Base-by-base conservation (phyloP, 257 asterid species). In the Paulownia fortunei region DNA sequence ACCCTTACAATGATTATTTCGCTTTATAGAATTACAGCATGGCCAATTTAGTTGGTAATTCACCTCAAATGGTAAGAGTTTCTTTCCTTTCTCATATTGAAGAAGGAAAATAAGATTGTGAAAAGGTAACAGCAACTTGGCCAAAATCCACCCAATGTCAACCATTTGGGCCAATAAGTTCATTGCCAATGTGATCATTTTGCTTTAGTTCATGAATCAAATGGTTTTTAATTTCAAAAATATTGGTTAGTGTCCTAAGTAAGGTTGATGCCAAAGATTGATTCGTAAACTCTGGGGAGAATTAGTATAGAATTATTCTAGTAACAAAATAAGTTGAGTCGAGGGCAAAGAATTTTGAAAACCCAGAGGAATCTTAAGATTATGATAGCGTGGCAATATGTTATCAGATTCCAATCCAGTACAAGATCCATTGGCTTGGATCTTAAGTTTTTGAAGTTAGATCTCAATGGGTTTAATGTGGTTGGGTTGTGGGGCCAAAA, bases 361-460 rank as follows among this genome's bases (percentile, higher is more conserved):
- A 68, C 7, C 18, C 71, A 27, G 16, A 74, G 7, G 21, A 46
- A 46, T 61, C 69, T 27, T 44, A 60, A 42, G 16, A 42, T 61
- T 16, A 36, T 67, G 44, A 59, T 60, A 59, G 78, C 24, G 27
- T 73, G 68, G 30, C 5, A 24, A 47, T 44, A 27, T 34, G 56
- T 41, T 58, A 54, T 41, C 15, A 6, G 72, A 74, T 23, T 4
- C 79, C 72, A 61, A n/a, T 62, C 61, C 23, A 52, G 3, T 62
- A 36, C 42, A 47, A 49, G 46, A 61, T 62, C 64, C 36, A 74
- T 30, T 61, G 18, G 47, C 59, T 59, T 9, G 70, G 34, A 73
- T 73, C 58, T 42, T 34, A 34, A 52, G 8, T 16, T 34, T 72
- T 19, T 0, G 2, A 72, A 18, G 51, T 12, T 56, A 72, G 16